phyloP scores from a whole-genome alignment of 768 basidiomycete genomes.

The Termitomyces sp. region DNA sequence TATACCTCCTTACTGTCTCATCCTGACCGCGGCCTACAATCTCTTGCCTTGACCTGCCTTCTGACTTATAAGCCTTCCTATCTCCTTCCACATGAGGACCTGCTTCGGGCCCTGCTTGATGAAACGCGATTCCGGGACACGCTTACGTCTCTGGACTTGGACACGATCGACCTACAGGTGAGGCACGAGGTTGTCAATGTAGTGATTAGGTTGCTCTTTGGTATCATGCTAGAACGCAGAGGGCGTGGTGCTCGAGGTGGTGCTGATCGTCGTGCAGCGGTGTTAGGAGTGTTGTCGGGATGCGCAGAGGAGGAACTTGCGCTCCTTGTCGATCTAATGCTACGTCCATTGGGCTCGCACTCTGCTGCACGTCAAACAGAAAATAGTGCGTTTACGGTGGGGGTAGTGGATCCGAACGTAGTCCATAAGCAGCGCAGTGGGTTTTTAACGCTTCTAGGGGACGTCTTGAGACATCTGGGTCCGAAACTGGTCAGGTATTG shows the following conservation, averaged over 20 bases:
- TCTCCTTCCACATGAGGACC: conserved; percentile 53
- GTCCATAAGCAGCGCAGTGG: conserved; percentile 72
- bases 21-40: conserved; percentile 77
- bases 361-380: conserved; percentile 18
- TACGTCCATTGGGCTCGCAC: conserved; percentile 55
- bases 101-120: conserved; percentile 67
- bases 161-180: conserved; percentile 44
- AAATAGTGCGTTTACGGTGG: conserved; percentile 19
- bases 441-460: conserved; percentile 78
- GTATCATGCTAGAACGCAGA: conserved; percentile 77
- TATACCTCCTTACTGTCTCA: conserved; percentile 79
- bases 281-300: conserved; percentile 63
- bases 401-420: conserved; percentile 21
- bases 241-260: conserved; percentile 51
- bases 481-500: conserved; percentile 63
- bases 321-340: conserved; percentile 82
- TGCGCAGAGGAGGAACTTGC: conserved; percentile 71
- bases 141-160: conserved; percentile 64
- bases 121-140: conserved; percentile 88
- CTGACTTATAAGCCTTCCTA: conserved; percentile 73
- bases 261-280: conserved; percentile 66
- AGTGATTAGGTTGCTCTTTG: conserved; percentile 75
- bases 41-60: conserved; percentile 68
- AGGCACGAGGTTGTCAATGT: conserved; percentile 64
- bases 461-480: conserved; percentile 79